Evolutionary conservation across 2,329 filamentous ascomycete species (phyloP).

Genomic region (Penicillium sp.): DNA sequence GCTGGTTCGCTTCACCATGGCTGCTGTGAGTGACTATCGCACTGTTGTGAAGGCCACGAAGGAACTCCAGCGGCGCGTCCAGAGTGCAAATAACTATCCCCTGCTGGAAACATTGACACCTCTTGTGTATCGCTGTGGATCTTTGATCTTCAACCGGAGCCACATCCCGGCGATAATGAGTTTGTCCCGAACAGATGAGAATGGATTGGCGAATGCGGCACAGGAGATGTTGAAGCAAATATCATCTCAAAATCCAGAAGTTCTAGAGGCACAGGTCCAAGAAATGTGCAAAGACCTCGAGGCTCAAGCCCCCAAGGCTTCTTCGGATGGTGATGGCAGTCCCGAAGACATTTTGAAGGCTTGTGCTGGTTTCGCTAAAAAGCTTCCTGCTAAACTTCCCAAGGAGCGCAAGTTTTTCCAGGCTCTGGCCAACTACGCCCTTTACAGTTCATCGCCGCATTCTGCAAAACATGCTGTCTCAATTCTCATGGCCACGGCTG

Average conservation of each 20-base stretch:
- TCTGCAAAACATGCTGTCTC: conserved; percentile 92
- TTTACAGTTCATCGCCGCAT: conserved; percentile 75
- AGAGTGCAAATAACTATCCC: conserved; percentile 59
- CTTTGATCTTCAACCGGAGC: conserved; percentile 89
- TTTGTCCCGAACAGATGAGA: conserved; percentile 77
- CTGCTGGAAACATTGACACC: conserved; percentile 78
- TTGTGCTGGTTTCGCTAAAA: conserved; percentile 85
- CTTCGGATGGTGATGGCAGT: conserved; percentile 64
- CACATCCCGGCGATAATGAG: conserved; percentile 89
- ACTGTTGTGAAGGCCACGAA: conserved; percentile 87
- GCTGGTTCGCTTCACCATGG: conserved; percentile 80
- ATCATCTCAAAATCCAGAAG: conserved; percentile 79
- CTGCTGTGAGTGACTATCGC: conserved; percentile 83
- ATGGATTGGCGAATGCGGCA: conserved; percentile 71
- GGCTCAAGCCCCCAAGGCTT: conserved; percentile 70
- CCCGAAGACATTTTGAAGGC: conserved; percentile 92
- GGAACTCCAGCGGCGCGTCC: conserved; percentile 79
- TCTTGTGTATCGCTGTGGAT: conserved; percentile 76
- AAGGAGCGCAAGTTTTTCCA: conserved; percentile 76
- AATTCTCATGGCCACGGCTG: conserved; percentile 74
- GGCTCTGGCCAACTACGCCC: conserved; percentile 76
- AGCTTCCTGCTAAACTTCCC: conserved; percentile 79
- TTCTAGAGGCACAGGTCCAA: conserved; percentile 89
- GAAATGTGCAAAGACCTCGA: conserved; percentile 86
- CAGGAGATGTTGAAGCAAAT: conserved; percentile 91